These are phyloP conservation scores for Boeremia exigua DNA, from an alignment of 2,329 filamentous ascomycete genomes.

Conservation along the genomic window DNA sequence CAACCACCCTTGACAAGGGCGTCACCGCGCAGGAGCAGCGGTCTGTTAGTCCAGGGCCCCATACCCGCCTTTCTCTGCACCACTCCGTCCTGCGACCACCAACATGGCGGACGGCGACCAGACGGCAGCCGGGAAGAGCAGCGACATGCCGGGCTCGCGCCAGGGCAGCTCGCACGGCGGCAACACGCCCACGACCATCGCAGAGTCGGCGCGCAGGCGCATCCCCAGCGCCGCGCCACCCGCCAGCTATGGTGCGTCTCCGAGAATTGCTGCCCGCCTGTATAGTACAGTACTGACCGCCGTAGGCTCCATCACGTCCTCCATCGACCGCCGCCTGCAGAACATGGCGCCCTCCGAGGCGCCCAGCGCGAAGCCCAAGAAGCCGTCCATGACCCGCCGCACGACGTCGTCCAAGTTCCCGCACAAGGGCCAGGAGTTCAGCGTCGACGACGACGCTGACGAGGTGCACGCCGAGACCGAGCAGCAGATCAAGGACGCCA, in stretches of 20 bases:
- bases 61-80: conserved; percentile 14
- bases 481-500: conserved; percentile 22
- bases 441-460: conserved; percentile 82
- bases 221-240: conserved; percentile 35
- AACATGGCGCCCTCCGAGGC: conserved; percentile 28
- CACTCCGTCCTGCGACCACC: conserved; percentile 14
- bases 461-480: conserved; percentile 64
- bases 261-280: background rate
- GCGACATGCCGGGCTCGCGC: conserved; percentile 30
- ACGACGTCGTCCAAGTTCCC: conserved; percentile 77
- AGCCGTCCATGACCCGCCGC: conserved; percentile 75
- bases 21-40: conserved; percentile 8
- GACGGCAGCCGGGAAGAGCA: conserved; percentile 33
- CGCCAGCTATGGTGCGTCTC: conserved; percentile 43
- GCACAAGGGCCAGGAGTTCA: conserved; percentile 84
- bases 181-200: conserved; percentile 29
- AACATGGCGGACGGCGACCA: conserved; percentile 41
- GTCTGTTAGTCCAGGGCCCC: conserved; percentile 8
- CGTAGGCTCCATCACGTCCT: conserved; percentile 45
- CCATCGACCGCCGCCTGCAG: conserved; percentile 40
- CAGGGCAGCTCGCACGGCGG: conserved; percentile 36
- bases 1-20: conserved; percentile 14
- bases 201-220: conserved; percentile 41
- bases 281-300: conserved; percentile 11
- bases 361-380: conserved; percentile 59